Conservation (phyloP, 129 eudicot species). For the Flaveria robusta region DNA sequence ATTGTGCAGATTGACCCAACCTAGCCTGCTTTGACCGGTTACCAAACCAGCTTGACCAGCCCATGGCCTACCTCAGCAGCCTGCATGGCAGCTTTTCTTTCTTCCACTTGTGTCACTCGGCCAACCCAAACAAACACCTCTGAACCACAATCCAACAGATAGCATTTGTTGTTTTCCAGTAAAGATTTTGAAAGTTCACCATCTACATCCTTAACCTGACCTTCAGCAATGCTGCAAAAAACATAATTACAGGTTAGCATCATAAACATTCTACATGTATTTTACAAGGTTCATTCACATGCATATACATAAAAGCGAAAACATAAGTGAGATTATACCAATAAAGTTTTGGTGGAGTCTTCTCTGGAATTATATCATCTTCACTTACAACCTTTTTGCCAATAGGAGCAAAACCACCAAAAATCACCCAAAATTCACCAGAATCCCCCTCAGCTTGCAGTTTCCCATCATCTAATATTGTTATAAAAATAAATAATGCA, state of each 20-base stretch:
- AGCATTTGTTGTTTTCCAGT: slow-evolving; percentile 88
- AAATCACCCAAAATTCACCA: slow-evolving; percentile 97
- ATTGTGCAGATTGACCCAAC: slow-evolving; percentile 3
- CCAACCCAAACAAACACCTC: slow-evolving; percentile 98
- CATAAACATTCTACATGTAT: background rate
- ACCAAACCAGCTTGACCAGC: background rate
- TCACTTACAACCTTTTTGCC: slow-evolving; percentile 86
- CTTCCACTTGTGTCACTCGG: slow-evolving; percentile 94
- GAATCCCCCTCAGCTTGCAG: slow-evolving; percentile 88
- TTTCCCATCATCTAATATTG: slow-evolving; percentile 77
- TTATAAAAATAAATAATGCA: slow-evolving; percentile 1
- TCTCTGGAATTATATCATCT: slow-evolving; percentile 83
- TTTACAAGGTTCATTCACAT: background rate
- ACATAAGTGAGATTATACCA: slow-evolving; percentile 43
- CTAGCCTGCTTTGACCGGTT: background rate
- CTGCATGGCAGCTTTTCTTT: slow-evolving; percentile 85
- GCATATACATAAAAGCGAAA: slow-evolving; percentile 12
- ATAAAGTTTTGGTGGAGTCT: slow-evolving; percentile 70
- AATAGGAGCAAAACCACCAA: slow-evolving; percentile 99
- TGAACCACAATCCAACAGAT: slow-evolving; percentile 89
- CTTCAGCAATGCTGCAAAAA: slow-evolving; percentile 71
- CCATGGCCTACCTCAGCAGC: slow-evolving; percentile 73
- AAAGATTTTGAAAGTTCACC: slow-evolving; percentile 88
- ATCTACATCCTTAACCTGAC: slow-evolving; percentile 62
- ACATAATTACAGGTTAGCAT: slow-evolving; percentile 11